Evolutionary conservation across 73 alveolate species (phyloP), one percentile per base, ranked within the genome.

Genomic region (Paramecium pentaurelia): DNA sequence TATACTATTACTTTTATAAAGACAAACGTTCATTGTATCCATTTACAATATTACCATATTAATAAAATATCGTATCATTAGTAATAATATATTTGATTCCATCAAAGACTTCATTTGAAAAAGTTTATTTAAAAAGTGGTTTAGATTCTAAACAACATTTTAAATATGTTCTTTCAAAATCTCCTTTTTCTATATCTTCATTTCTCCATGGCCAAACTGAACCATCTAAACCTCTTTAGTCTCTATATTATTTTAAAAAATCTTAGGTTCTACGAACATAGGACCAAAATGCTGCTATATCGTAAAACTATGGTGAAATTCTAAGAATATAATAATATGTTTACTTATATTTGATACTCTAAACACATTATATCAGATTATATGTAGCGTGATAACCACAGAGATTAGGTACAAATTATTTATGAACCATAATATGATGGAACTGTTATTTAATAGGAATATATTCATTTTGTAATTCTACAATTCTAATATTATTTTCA

Each of bases 11-110:
- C 87, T 42, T 49, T 25, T 80, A 49, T 47, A 80, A 80, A 25
- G 40, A 32, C 20, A 3, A 22, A 38, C 75, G 49, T 49, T 80
- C 91, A 80, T 80, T 45, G 30, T 20, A 80, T 12, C 77, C 71
- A 80, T 80, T 80, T 2, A 80, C 91, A 20, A 80, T 47, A 80
- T 80, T 80, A 38, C 91, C 91, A 80, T 80, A 80, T 80, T 80
- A 80, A 80, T 32, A 80, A 38, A 80, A 80, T n/a, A 80, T 49
- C n/a, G 47, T 49, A 45, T 80, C 73, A 47, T 44, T 32, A 2
- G 75, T 32, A 49, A 80, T 73, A 3, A 9, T 8, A 44, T 80
- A 80, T 12, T 80, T 80, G 12, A 80, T 49, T 45, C 75, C 75
- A 0, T 80, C 58, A 28, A 80, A 42, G 7, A 80, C 54, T 44